Conservation (phyloP, 306 rosid species). For the Fragaria ananassa region DNA sequence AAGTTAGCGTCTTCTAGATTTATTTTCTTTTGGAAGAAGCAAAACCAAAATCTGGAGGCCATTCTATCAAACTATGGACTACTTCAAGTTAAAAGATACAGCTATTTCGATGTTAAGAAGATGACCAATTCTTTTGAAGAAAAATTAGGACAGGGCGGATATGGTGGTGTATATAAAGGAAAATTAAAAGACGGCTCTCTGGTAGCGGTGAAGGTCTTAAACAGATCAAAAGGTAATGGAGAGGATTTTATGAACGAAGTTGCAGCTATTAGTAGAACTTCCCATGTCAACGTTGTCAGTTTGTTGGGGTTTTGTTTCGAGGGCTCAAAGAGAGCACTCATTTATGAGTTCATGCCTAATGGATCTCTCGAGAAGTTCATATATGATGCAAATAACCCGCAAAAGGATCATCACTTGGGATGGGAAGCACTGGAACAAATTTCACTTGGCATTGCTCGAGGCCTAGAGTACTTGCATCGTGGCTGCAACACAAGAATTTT, state of each 20-base stretch:
- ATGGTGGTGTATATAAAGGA: slow-evolving; percentile 34
- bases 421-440: slow-evolving; percentile 31
- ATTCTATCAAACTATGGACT: slow-evolving; percentile 22
- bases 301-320: slow-evolving; percentile 26
- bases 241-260: slow-evolving; percentile 43
- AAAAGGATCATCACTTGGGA: slow-evolving; percentile 1
- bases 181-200: slow-evolving; percentile 16
- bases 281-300: slow-evolving; percentile 26
- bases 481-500: slow-evolving; percentile 43
- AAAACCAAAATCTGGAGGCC: slow-evolving; percentile 2
- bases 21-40: slow-evolving; percentile 1
- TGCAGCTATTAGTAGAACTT: slow-evolving; percentile 30
- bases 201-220: slow-evolving; percentile 42
- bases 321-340: slow-evolving; percentile 19
- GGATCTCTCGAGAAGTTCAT: slow-evolving; percentile 48
- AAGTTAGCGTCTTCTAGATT: background rate
- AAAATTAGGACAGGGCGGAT: slow-evolving; percentile 45
- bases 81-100: slow-evolving; percentile 24
- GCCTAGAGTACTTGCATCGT: slow-evolving; percentile 37
- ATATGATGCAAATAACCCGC: slow-evolving; percentile 9
- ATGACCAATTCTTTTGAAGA: slow-evolving; percentile 28
- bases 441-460: slow-evolving; percentile 47
- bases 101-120: slow-evolving; percentile 24
- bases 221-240: slow-evolving; percentile 21
- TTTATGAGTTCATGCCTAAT: slow-evolving; percentile 44